A percentile compares a stretch with the other conserved stretches of the same genome.
These are phyloP conservation scores for Albugo candida DNA, from an alignment of 352 stramenopile species.

Conservation along the genomic window DNA sequence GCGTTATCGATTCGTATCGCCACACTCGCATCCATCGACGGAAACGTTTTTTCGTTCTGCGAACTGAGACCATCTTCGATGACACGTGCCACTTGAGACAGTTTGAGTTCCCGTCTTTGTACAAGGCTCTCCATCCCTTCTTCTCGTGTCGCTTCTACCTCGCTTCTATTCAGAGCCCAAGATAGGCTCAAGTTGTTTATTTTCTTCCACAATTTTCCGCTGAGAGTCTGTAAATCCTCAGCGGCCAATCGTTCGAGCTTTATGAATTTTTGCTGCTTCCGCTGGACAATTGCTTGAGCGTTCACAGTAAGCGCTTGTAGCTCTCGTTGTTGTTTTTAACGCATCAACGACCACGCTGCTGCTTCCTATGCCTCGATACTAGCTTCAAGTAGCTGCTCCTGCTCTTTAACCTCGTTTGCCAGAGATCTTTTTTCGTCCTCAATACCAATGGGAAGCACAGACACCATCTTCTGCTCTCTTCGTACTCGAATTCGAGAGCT, in stretches of 20 bases:
- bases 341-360: neutral
- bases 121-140: conserved; percentile 27
- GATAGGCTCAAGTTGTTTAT: conserved; percentile 9
- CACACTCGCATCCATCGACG: neutral
- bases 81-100: conserved; percentile 1
- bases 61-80: neutral
- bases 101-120: conserved; percentile 14
- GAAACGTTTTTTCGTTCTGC: conserved; percentile 2
- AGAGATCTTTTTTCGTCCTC: neutral
- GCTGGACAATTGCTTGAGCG: neutral
- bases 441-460: neutral
- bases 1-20: conserved; percentile 1
- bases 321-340: neutral
- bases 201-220: conserved; percentile 14
- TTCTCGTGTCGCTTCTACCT: conserved; percentile 28
- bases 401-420: neutral
- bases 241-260: neutral
- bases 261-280: neutral
- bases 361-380: neutral
- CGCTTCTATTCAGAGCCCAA: conserved; percentile 18
- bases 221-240: conserved; percentile 3
- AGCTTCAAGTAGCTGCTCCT: neutral
- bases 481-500: neutral
- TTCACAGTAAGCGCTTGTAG: neutral
- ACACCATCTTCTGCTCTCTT: neutral